Evolutionary conservation across 2,329 filamentous ascomycete genomes (phyloP).

Genomic region (Cladosporium halotolerans): DNA sequence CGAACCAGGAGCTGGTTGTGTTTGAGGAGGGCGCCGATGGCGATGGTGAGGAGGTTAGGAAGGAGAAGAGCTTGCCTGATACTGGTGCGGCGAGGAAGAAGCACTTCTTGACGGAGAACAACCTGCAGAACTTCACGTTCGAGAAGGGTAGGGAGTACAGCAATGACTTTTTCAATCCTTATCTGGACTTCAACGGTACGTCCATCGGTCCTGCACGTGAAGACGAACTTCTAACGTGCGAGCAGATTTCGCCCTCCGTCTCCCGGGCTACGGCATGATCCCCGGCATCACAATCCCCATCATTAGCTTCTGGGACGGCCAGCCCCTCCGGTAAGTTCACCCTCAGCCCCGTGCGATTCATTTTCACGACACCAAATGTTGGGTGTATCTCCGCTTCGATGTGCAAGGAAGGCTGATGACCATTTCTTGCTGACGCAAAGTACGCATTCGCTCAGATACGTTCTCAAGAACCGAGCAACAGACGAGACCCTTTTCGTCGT

Average conservation of each 20-base stretch:
- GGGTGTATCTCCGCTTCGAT: not conserved
- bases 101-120: conserved; percentile 51
- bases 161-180: conserved; percentile 82
- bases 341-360: not conserved
- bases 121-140: conserved; percentile 54
- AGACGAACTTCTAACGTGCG: not conserved
- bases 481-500: conserved; percentile 73
- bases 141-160: conserved; percentile 56
- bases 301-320: conserved; percentile 74
- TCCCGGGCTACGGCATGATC: conserved; percentile 52
- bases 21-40: conserved; percentile 48
- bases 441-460: conserved; percentile 84
- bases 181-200: conserved; percentile 73
- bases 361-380: not conserved
- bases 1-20: conserved; percentile 58
- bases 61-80: conserved; percentile 35
- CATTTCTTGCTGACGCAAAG: conserved; percentile 39
- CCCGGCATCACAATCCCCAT: conserved; percentile 66
- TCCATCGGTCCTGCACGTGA: not conserved
- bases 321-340: conserved; percentile 60
- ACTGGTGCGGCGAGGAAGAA: conserved; percentile 48
- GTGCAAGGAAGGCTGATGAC: conserved; percentile 11
- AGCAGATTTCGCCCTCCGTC: conserved; percentile 59
- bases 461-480: conserved; percentile 73
- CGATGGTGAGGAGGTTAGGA: conserved; percentile 37